Evolutionary conservation across 1,139 yeast genomes (phyloP), one percentile per base, ranked within the genome.

Genomic region (Candida smagusa): DNA sequence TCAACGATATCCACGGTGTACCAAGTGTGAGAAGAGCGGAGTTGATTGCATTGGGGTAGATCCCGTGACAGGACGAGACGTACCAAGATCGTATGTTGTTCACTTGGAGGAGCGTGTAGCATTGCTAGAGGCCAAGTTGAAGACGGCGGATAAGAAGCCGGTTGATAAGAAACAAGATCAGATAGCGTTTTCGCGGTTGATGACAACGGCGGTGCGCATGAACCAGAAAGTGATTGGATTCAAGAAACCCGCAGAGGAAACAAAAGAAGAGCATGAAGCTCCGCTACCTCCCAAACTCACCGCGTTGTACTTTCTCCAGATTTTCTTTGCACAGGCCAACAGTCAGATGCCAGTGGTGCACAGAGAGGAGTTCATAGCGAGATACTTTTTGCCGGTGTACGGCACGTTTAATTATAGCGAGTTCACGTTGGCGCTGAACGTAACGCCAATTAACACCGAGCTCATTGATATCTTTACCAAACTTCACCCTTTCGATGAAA

Each of bases 21-120:
- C 78, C 9, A 74, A 77, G 31, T 88, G 96, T 60, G 70, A 67
- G 22, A 80, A 78, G 49, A 82, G 84, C 12, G 77, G 79, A 5
- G 81, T 68, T 3, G 85, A 84, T 12, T 88, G 96, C 60, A 80
- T 87, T 13, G 89, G 95, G 0, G 60, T 86, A 9, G 96, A 89
- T 56, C 88, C 95, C 0, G 88, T 88, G 3, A 85, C 96, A 0
- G 95, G 96, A 0, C 65, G 95, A 40, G 89, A 84, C 46, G 78
- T 88, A 1, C 95, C 96, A 0, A 64, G 97, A 33, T 81, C 89
- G 8, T 88, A 89, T 53, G 78, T 87, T 6, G 74, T 79, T 11
- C 84, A 82, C 49, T 61, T 89, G 40, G 96, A 89, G 54, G 81
- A 79, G 39, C 65, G 80, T 30, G 67, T 88, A 2, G 69, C 72